phyloP scores from a whole-genome alignment of 768 basidiomycete species.

The Phanerochaete carnosa region DNA sequence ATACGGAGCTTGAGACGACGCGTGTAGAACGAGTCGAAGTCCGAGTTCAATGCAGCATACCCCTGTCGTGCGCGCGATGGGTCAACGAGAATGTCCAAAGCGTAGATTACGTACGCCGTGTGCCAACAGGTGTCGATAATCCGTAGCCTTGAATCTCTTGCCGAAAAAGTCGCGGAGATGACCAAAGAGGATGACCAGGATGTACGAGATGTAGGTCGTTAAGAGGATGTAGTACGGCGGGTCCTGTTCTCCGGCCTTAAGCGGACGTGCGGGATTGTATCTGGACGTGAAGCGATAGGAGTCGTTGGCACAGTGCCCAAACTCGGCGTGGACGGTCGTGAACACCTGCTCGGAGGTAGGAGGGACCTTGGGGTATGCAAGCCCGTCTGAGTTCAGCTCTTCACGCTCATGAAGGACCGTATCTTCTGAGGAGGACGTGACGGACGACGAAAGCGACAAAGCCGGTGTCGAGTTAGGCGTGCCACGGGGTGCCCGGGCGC shows the following conservation, averaged over 20 bases:
- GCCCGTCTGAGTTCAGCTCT: constrained; percentile 43
- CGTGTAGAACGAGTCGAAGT: constrained; percentile 99
- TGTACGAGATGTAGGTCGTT: constrained; percentile 90
- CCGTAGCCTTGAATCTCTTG: constrained; percentile 66
- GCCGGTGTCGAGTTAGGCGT: constrained; percentile 66
- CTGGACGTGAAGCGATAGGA: constrained; percentile 65
- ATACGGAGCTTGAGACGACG: constrained; percentile 91
- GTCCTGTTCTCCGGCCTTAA: constrained; percentile 67
- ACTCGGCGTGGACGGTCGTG: constrained; percentile 82
- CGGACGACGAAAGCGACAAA: constrained; percentile 69
- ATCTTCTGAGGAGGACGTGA: constrained; percentile 69
- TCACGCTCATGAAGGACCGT: constrained; percentile 55
- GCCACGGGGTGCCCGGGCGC: constrained; percentile 46
- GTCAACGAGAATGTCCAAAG: not conserved
- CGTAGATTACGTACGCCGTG: constrained; percentile 59
- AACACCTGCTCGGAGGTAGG: constrained; percentile 82
- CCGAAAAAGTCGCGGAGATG: constrained; percentile 95
- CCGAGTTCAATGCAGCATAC: constrained; percentile 94
- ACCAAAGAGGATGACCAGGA: constrained; percentile 87
- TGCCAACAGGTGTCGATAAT: constrained; percentile 82
- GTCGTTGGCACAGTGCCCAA: constrained; percentile 85
- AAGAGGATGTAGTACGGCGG: constrained; percentile 92
- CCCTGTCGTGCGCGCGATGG: constrained; percentile 50
- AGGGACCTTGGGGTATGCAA: constrained; percentile 58
- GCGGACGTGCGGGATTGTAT: constrained; percentile 47